These are phyloP conservation scores for Aristolochia fimbriata DNA, from an alignment of 164 flowering plant species.

Conservation along the genomic window DNA sequence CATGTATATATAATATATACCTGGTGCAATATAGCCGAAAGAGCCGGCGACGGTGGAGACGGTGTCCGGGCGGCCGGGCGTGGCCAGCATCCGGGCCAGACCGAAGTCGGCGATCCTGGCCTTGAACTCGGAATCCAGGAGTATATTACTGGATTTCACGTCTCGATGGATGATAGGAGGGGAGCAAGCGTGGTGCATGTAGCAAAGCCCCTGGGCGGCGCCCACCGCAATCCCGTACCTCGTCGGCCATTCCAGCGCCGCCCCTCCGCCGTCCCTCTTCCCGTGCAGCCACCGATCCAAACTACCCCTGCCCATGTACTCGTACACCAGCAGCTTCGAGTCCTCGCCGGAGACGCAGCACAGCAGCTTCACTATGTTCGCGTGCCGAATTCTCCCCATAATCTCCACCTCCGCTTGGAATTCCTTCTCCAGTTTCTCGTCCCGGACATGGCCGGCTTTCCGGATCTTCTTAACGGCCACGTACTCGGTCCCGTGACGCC, in stretches of 20 bases:
- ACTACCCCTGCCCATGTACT: slow-evolving; percentile 74
- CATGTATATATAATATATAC: slow-evolving; percentile 14
- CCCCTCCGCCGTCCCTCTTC: slow-evolving; percentile 20
- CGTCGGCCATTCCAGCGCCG: slow-evolving; percentile 57
- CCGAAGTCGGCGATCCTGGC: slow-evolving; percentile 87
- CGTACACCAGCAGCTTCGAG: slow-evolving; percentile 78
- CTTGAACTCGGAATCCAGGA: slow-evolving; percentile 60
- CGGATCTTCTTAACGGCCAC: slow-evolving; percentile 80
- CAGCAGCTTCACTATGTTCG: slow-evolving; percentile 65
- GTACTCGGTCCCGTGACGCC: slow-evolving; percentile 19
- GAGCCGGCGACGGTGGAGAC: slow-evolving; percentile 79
- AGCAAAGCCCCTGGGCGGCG: slow-evolving; percentile 77
- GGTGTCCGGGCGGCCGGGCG: slow-evolving; percentile 38
- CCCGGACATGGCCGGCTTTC: slow-evolving; percentile 25
- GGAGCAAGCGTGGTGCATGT: slow-evolving; percentile 82
- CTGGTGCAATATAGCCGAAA: slow-evolving; percentile 87
- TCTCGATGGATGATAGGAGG: slow-evolving; percentile 77
- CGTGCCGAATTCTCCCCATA: slow-evolving; percentile 59
- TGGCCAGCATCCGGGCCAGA: slow-evolving; percentile 51
- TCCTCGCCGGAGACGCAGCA: slow-evolving; percentile 66
- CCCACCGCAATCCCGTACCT: slow-evolving; percentile 65
- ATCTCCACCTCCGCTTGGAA: slow-evolving; percentile 62
- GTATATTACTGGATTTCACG: slow-evolving; percentile 78
- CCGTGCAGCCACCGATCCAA: slow-evolving; percentile 67
- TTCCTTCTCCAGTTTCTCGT: slow-evolving; percentile 41